These are phyloP conservation scores for Musa schizocarpa DNA, from an alignment of 176 grass and related monocot genomes.

Conservation along the genomic window DNA sequence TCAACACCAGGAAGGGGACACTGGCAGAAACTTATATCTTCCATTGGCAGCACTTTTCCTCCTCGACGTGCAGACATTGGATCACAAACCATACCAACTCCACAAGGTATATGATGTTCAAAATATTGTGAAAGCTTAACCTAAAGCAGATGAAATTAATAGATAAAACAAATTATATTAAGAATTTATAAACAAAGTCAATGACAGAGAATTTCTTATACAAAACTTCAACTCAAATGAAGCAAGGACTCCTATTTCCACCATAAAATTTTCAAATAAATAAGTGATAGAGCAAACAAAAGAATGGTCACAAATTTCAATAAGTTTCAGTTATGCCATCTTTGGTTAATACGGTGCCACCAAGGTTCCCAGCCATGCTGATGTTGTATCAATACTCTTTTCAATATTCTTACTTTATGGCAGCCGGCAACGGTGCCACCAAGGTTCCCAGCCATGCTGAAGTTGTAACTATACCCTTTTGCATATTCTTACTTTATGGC, in stretches of 20 bases:
- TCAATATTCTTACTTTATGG: background rate
- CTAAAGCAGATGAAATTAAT: conserved; percentile 14
- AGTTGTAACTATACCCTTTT: background rate
- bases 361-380: background rate
- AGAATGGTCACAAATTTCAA: background rate
- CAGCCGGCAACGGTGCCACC: no score
- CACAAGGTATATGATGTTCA: conserved; percentile 36
- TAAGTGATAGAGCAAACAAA: background rate
- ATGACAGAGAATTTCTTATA: background rate
- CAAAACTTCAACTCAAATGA: background rate
- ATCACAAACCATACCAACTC: conserved; percentile 69
- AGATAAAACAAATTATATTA: background rate
- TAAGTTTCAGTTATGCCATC: background rate
- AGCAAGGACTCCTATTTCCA: background rate
- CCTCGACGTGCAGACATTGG: conserved; percentile 57
- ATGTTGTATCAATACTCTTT: background rate
- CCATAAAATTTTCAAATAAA: background rate
- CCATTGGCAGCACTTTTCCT: conserved; percentile 66
- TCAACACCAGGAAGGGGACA: conserved; percentile 54
- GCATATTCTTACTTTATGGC: background rate
- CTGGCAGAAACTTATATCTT: conserved; percentile 57
- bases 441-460: background rate
- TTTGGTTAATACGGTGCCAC: background rate
- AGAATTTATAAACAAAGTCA: background rate
- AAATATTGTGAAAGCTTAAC: conserved; percentile 46